Percentiles rank a stretch among this genome's conserved stretches.
These are phyloP conservation scores for Marsdenia floribunda DNA, from an alignment of 257 asterid genomes.

Conservation along the genomic window DNA sequence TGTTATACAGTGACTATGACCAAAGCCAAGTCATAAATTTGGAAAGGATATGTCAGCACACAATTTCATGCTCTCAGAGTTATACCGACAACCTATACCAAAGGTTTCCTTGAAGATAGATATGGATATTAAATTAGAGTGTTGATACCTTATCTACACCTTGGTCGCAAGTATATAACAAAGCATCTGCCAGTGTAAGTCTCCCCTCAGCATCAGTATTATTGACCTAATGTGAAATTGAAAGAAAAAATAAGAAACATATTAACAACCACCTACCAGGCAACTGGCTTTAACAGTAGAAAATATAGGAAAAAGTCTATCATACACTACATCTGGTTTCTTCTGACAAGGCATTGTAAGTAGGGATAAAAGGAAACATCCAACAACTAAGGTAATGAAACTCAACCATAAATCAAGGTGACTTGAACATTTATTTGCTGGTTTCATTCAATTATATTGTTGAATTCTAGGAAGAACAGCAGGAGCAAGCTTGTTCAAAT, in stretches of 20 bases:
- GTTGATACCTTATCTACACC: constrained; percentile 86
- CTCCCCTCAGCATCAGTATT: constrained; percentile 99
- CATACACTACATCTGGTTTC: not conserved
- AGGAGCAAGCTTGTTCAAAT: not conserved
- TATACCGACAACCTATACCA: not conserved
- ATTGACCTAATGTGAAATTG: constrained; percentile 55
- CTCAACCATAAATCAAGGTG: not conserved
- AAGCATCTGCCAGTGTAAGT: constrained; percentile 95
- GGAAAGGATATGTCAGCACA: not conserved
- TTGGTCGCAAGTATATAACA: constrained; percentile 93
- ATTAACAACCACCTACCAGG: not conserved
- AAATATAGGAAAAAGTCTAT: not conserved
- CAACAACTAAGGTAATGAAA: not conserved
- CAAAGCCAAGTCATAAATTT: not conserved
- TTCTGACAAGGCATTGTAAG: not conserved
- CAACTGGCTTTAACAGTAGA: not conserved
- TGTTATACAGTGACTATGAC: not conserved
- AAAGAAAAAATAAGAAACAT: not conserved
- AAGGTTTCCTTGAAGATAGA: not conserved
- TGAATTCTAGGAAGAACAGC: not conserved
- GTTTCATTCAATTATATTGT: not conserved
- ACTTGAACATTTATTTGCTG: not conserved
- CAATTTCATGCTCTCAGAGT: not conserved
- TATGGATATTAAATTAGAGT: not conserved
- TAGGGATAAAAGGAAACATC: not conserved